Percentiles rank a stretch among this genome's conserved stretches.
These are phyloP conservation scores for Daldinia eschscholtzii DNA, from an alignment of 2,329 filamentous ascomycete genomes.

Conservation along the genomic window DNA sequence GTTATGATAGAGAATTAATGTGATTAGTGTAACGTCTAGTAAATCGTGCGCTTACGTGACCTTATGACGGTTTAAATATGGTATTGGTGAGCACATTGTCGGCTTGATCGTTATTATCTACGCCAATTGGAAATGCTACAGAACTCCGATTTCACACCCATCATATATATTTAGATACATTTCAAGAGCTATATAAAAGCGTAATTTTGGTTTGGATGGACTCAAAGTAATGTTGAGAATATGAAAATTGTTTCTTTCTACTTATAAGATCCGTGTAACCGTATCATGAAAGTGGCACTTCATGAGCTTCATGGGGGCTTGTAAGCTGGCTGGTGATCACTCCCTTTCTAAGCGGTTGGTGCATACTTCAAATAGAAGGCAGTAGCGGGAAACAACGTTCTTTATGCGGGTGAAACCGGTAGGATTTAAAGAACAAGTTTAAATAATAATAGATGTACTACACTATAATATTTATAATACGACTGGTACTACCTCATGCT, in stretches of 20 bases:
- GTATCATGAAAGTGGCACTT: conserved; percentile 1
- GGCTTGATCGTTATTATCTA: background rate
- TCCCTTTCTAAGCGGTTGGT: conserved; percentile 19
- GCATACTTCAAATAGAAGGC: conserved; percentile 12
- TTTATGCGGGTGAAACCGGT: conserved; percentile 35
- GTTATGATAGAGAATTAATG: background rate
- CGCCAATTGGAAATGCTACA: background rate
- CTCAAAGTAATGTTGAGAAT: background rate
- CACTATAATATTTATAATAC: background rate
- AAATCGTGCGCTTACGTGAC: no score
- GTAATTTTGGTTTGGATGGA: background rate
- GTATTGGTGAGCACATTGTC: background rate
- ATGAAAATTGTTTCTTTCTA: background rate
- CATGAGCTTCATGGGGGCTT: background rate
- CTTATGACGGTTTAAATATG: no score
- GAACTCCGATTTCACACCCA: background rate
- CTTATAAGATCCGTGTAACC: background rate
- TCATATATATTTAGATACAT: background rate
- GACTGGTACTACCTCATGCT: conserved; percentile 15
- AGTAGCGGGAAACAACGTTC: conserved; percentile 19
- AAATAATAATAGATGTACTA: background rate
- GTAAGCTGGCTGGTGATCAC: conserved; percentile 30
- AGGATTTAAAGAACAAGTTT: background rate
- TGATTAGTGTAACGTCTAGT: no score
- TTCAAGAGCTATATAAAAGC: background rate